phyloP scores from a whole-genome alignment of 768 basidiomycete species.

The Boletus subcaerulescens region DNA sequence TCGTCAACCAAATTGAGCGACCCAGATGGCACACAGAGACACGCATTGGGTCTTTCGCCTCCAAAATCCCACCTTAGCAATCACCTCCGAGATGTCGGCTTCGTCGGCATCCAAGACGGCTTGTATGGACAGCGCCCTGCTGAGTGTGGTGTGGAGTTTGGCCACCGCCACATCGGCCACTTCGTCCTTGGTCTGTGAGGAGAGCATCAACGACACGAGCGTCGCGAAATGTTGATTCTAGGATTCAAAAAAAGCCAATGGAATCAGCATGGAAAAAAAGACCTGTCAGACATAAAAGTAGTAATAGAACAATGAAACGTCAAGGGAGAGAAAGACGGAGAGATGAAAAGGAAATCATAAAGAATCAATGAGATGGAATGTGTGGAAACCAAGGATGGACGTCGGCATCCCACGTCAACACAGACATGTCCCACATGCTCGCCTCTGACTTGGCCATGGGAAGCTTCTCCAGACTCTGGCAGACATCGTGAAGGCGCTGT shows the following conservation, averaged over 20 bases:
- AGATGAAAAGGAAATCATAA: background rate
- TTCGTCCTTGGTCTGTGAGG: slow-evolving; percentile 93
- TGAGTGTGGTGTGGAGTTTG: slow-evolving; percentile 69
- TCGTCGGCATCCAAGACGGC: slow-evolving; percentile 64
- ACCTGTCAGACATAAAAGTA: too few species aligned
- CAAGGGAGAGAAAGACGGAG: too few species aligned
- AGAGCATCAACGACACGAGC: slow-evolving; percentile 91
- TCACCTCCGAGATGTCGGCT: slow-evolving; percentile 64
- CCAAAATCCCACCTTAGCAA: slow-evolving; percentile 93
- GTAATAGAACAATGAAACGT: too few species aligned
- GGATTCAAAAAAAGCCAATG: background rate
- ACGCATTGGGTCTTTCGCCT: slow-evolving; percentile 73
- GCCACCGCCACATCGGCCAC: slow-evolving; percentile 77
- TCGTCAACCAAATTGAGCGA: too few species aligned
- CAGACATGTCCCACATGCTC: slow-evolving; percentile 37
- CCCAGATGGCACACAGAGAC: too few species aligned
- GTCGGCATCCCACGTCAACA: slow-evolving; percentile 46
- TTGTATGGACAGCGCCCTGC: slow-evolving; percentile 74
- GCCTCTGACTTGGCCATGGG: slow-evolving; percentile 35
- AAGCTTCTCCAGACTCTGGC: slow-evolving; percentile 36
- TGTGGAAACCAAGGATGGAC: slow-evolving; percentile 54
- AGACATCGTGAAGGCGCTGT: slow-evolving; percentile 34
- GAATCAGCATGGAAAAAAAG: too few species aligned
- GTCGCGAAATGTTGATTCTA: slow-evolving; percentile 77
- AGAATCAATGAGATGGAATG: slow-evolving; percentile 9